A percentile compares a stretch with the other conserved stretches of the same genome.
phyloP scores from a whole-genome alignment of 345 rosid genomes.

The Salix viminalis region DNA sequence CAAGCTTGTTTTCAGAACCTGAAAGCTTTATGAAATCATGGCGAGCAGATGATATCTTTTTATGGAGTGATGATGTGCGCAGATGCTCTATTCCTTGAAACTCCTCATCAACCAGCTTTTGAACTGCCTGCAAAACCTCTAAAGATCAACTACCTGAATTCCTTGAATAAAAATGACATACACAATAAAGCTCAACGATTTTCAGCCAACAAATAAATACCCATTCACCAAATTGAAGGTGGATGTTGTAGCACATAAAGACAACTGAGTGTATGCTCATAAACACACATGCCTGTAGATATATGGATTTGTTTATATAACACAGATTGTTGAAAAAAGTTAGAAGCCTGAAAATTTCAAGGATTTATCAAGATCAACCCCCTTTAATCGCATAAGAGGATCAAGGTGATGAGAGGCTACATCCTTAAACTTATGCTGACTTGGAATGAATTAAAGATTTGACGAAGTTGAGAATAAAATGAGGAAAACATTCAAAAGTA shows the following conservation, averaged over 20 bases:
- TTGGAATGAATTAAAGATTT: background rate
- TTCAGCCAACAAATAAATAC: background rate
- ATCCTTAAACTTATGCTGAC: background rate
- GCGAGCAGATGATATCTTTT: slow-evolving; percentile 84
- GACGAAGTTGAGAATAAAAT: background rate
- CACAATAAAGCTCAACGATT: background rate
- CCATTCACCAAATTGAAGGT: background rate
- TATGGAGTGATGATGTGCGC: slow-evolving; percentile 84
- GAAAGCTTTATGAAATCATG: slow-evolving; percentile 88
- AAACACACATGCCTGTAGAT: background rate
- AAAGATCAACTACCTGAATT: background rate
- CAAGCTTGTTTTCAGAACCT: slow-evolving; percentile 90
- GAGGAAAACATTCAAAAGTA: background rate
- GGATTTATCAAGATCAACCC: background rate
- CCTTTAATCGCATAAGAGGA: background rate
- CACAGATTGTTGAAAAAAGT: background rate
- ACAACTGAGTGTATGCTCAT: background rate
- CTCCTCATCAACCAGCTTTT: slow-evolving; percentile 81
- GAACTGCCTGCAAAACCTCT: slow-evolving; percentile 68
- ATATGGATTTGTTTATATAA: background rate
- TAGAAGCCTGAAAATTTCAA: background rate
- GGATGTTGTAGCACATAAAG: background rate
- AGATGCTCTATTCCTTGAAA: slow-evolving; percentile 86
- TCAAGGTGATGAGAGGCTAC: background rate
- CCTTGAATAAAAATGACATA: background rate